Conservation (phyloP, 2,329 filamentous ascomycete genomes). For the Lasiodiplodia gonubiensis region DNA sequence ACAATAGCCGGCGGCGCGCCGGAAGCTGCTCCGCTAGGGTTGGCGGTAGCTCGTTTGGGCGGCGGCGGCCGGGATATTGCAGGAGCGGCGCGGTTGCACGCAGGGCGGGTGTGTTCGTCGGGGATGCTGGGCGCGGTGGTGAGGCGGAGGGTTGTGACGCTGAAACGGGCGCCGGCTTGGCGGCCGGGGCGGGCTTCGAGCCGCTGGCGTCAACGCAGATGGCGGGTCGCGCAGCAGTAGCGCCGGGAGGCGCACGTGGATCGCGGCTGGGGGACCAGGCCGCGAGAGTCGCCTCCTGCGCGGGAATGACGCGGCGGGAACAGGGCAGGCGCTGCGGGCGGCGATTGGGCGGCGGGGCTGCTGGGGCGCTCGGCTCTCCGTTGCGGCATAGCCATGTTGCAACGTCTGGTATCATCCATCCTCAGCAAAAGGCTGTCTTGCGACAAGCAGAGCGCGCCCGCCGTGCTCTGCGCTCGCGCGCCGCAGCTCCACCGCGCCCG, state of each 20-base stretch:
- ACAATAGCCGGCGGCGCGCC: conserved; percentile 2
- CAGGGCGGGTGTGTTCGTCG: not conserved
- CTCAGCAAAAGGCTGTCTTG: conserved; percentile 21
- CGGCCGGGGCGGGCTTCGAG: conserved; percentile 23
- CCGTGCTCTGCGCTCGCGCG: conserved; percentile 7
- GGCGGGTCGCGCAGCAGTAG: conserved; percentile 24
- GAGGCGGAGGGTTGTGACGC: not conserved
- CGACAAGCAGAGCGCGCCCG: conserved; percentile 13
- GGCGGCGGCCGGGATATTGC: not conserved
- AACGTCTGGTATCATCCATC: conserved; percentile 27
- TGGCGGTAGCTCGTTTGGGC: conserved; percentile 3
- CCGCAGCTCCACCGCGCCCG: conserved; percentile 17
- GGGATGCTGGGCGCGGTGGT: not conserved
- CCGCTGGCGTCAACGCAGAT: conserved; percentile 4
- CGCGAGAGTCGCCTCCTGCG: not conserved
- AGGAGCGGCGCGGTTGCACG: conserved; percentile 1
- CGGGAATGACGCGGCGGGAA: conserved; percentile 12
- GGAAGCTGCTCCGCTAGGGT: conserved; percentile 8
- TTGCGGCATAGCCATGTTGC: conserved; percentile 28
- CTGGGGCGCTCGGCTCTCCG: conserved; percentile 20
- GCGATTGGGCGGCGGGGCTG: conserved; percentile 8
- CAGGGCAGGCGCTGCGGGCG: conserved; percentile 6
- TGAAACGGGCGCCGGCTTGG: conserved; percentile 11
- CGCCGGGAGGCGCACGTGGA: conserved; percentile 26
- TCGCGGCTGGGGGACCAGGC: conserved; percentile 7